Base-by-base conservation (phyloP, 768 basidiomycete genomes). In the Coprinopsis sp. region DNA sequence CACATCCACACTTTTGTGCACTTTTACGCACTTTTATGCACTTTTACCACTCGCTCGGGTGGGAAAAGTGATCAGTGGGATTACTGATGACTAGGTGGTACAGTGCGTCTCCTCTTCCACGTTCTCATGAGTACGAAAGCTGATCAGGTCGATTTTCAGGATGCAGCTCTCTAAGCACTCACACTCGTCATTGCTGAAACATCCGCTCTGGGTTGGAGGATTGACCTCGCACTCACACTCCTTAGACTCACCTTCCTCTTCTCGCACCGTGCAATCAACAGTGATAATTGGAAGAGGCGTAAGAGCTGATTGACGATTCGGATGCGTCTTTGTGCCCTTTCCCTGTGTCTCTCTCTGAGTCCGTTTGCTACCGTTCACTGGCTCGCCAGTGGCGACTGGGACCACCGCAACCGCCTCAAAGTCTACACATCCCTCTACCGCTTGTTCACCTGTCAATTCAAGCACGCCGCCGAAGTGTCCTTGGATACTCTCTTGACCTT, bases 371-470 rank as follows among this genome's bases (percentile, higher is more conserved):
- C 93, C 91, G 46, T 72, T 96, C 33, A 87, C 96, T 44, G 93
- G n/a, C n/a, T n/a, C n/a, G 97, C 56, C 62, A 95, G 95, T 1
- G 95, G 95, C 36, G 95, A 99, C 68, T 99, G 95, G 95, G 95
- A 99, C 64, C 75, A 95, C 44, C 81, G 93, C 31, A 99, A 97
- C 65, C 80, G 95, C 36, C 79, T 97, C 57, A 99, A 99, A 66
- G 95, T 97, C 33, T 99, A 98, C 70, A 80, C 81, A 41, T 94
- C 87, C 38, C 70, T 96, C 0, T 87, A 95, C 59, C 71, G 85
- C 34, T 67, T 94, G 25, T 87, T 90, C 24, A 85, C 90, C 51
- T 85, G 95, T n/a, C 84, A 94, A 58, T 97, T 97, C 73, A 84
- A 89, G 58, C 79, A 78, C 16, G 92, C 82, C 4, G 83, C 82